Conservation (phyloP, 768 basidiomycete species). For the Pulveroboletus frians region DNA sequence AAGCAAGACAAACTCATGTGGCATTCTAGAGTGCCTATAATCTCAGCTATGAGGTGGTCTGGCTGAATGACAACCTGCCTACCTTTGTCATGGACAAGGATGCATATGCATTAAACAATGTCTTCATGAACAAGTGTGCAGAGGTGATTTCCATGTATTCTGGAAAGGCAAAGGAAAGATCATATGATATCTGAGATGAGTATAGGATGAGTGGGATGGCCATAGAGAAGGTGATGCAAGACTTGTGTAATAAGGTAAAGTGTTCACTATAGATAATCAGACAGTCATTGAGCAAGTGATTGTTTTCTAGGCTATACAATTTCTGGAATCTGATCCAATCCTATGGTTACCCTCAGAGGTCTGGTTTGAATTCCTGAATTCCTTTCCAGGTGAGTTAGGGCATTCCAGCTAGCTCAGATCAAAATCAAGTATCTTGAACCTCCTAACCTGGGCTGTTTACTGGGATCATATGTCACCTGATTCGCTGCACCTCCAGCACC, state of each 20-base stretch:
- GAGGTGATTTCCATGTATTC: neutral
- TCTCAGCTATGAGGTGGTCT: slow-evolving; percentile 10
- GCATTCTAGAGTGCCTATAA: slow-evolving; percentile 13
- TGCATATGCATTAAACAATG: slow-evolving; percentile 7
- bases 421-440: neutral
- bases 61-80: neutral
- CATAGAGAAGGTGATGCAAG: neutral
- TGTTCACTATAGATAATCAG: neutral
- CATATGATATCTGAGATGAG: slow-evolving; percentile 6
- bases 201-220: slow-evolving; percentile 7
- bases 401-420: slow-evolving; percentile 3
- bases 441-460: slow-evolving; percentile 9
- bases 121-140: neutral
- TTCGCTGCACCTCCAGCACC: slow-evolving; percentile 1
- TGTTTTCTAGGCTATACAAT: neutral
- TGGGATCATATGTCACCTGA: slow-evolving; percentile 3
- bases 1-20: slow-evolving; percentile 5
- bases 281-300: neutral
- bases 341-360: neutral
- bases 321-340: slow-evolving; percentile 1
- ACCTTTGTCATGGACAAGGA: no score
- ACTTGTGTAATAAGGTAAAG: neutral
- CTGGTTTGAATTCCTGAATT: slow-evolving; percentile 12
- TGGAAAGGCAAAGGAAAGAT: slow-evolving; percentile 1
- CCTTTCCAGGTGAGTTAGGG: neutral